A percentile compares a stretch with the other conserved stretches of the same genome.
These are phyloP conservation scores for Cladosporium sp. DNA, from an alignment of 2,329 filamentous ascomycete genomes.

Conservation along the genomic window DNA sequence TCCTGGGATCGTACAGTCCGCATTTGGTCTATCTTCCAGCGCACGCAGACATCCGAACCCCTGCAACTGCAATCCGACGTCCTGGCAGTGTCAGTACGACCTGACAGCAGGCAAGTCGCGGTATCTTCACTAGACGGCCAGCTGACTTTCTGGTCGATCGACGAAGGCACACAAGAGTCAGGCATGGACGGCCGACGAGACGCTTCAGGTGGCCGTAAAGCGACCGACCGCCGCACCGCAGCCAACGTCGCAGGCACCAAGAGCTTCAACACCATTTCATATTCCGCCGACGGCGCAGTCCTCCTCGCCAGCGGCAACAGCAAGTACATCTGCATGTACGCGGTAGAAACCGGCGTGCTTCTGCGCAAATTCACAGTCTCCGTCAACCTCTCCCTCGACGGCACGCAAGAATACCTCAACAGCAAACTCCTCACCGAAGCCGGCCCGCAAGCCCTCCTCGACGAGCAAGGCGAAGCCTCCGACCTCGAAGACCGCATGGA, in stretches of 20 bases:
- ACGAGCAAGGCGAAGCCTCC: conserved; percentile 81
- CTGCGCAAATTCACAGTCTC: conserved; percentile 95
- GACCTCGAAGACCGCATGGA: conserved; percentile 84
- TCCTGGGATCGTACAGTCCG: conserved; percentile 96
- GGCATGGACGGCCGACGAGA: conserved; percentile 88
- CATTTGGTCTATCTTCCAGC: conserved; percentile 91
- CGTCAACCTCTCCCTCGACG: conserved; percentile 90
- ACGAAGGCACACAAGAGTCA: conserved; percentile 79
- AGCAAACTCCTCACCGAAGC: conserved; percentile 88
- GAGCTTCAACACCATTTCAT: conserved; percentile 79
- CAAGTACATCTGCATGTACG: conserved; percentile 98
- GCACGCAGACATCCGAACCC: conserved; percentile 92
- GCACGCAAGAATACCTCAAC: conserved; percentile 96
- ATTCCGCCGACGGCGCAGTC: conserved; percentile 89
- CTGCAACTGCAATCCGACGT: conserved; percentile 90
- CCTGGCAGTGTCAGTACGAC: conserved; percentile 77
- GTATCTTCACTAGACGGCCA: conserved; percentile 92
- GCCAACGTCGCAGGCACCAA: conserved; percentile 90
- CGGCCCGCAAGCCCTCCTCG: conserved; percentile 77
- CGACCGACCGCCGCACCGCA: conserved; percentile 82
- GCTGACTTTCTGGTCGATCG: conserved; percentile 89
- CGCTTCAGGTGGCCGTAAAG: conserved; percentile 84
- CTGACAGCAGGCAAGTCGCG: conserved; percentile 86
- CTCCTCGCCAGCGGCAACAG: conserved; percentile 89
- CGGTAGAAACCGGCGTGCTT: conserved; percentile 85